Evolutionary conservation across 345 rosid species (phyloP), one percentile per base, ranked within the genome.

Genomic region (Camelina hispida): DNA sequence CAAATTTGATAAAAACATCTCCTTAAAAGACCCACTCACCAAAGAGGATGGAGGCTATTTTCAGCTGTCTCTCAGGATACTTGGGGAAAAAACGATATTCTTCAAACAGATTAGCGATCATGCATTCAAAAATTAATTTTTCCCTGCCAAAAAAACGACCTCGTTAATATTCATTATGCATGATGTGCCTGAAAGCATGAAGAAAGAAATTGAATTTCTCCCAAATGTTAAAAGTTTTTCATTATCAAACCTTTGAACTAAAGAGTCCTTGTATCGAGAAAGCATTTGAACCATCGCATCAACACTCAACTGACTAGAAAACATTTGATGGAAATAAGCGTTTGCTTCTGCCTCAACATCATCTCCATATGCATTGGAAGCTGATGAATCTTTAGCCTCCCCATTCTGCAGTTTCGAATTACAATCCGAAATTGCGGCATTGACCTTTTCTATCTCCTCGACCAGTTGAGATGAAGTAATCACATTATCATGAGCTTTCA

Each of bases 271-370:
- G 83, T 88, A 92, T 53, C 84, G 87, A 10, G 96, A 87, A 81
- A 95, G 99, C 92, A 89, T 92, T 78, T 92, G 97, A 74, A 95
- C 96, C 96, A 95, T 90, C 23, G 91, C 84, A 64, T 95, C 99
- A 66, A 88, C 85, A 72, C 88, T 82, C 83, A 95, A 74, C 80
- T 83, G 91, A 74, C 89, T 89, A 73, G 96, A 92, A 81, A 92
- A 95, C 96, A 92, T 95, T 77, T 92, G 88, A 79, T 89, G 99
- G 78, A 95, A 95, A 72, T 90, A 92, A 66, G 96, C 87, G 77
- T 95, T 95, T 63, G 97, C 99, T 82, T 95, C 99, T 8, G 80
- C 74, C 88, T 95, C 99, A 61, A 95, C 86, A 73, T 92, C 99
- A 66, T 83, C 91, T 9, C 91, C 84, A 79, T 81, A 88, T 63